These are phyloP conservation scores for Panaeolus papilionaceus DNA, from an alignment of 768 basidiomycete genomes.

Conservation along the genomic window DNA sequence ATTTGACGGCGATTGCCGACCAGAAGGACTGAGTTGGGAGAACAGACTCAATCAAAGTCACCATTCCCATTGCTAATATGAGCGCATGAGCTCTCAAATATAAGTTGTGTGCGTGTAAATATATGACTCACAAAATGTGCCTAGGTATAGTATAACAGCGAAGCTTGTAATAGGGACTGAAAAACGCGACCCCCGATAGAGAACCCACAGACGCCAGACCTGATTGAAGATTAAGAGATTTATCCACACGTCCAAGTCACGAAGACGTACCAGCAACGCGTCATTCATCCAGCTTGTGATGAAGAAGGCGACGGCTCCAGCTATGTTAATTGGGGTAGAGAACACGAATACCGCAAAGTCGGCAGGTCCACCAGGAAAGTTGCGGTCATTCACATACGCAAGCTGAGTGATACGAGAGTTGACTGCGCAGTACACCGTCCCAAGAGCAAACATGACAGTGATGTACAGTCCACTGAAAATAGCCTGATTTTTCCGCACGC, in stretches of 20 bases:
- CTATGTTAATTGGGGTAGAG: neutral
- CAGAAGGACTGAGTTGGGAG: neutral
- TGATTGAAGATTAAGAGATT: neutral
- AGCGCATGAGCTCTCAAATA: neutral
- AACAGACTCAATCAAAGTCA: neutral
- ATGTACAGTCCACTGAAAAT: neutral
- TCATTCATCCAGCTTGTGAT: constrained; percentile 9
- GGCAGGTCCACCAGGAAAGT: neutral
- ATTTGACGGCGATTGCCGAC: neutral
- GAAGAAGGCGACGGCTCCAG: neutral
- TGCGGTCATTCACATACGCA: neutral
- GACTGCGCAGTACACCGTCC: neutral
- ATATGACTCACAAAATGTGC: neutral
- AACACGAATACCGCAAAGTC: neutral
- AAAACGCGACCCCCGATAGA: neutral
- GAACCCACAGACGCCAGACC: constrained; percentile 1
- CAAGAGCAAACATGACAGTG: neutral
- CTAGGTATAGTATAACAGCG: neutral
- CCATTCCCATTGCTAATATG: neutral
- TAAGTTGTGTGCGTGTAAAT: neutral
- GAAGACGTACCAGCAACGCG: neutral
- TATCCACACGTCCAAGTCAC: neutral
- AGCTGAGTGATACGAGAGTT: neutral
- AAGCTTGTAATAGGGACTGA: neutral
- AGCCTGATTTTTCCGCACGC: neutral